Conservation (phyloP, 2,329 filamentous ascomycete species). For the Boeremia lycopersici region DNA sequence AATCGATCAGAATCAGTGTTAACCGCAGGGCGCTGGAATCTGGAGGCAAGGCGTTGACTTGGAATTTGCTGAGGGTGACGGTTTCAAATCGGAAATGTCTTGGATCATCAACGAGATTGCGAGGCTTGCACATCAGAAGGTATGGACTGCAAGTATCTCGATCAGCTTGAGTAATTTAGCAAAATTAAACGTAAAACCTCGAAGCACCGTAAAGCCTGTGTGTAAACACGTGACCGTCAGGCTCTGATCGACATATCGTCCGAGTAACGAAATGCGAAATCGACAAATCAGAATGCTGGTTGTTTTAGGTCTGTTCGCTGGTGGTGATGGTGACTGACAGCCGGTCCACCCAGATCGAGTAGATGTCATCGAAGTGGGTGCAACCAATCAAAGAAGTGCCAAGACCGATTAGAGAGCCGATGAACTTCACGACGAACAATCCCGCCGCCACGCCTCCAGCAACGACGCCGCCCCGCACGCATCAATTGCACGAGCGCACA, state of each 20-base stretch:
- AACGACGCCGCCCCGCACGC: conserved; percentile 40
- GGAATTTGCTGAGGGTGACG: too few species aligned
- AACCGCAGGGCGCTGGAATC: too few species aligned
- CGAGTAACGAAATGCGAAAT: background rate
- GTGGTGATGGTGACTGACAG: conserved; percentile 7
- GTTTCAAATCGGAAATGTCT: too few species aligned
- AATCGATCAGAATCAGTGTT: too few species aligned
- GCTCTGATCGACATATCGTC: background rate
- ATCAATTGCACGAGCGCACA: conserved; percentile 47
- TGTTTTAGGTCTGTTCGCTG: background rate
- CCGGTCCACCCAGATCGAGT: conserved; percentile 10
- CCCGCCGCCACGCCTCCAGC: conserved; percentile 35
- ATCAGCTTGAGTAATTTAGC: too few species aligned
- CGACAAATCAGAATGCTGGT: background rate
- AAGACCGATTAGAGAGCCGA: conserved; percentile 21
- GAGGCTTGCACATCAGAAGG: too few species aligned
- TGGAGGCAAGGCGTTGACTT: too few species aligned
- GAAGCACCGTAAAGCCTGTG: background rate
- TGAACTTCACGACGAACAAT: conserved; percentile 31
- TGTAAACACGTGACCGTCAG: background rate
- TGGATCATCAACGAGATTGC: too few species aligned
- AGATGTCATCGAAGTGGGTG: conserved; percentile 13
- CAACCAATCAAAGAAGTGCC: conserved; percentile 18
- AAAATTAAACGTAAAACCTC: background rate
- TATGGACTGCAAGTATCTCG: too few species aligned